phyloP scores from a whole-genome alignment of 768 basidiomycete species.

The Lactarius evosmus region DNA sequence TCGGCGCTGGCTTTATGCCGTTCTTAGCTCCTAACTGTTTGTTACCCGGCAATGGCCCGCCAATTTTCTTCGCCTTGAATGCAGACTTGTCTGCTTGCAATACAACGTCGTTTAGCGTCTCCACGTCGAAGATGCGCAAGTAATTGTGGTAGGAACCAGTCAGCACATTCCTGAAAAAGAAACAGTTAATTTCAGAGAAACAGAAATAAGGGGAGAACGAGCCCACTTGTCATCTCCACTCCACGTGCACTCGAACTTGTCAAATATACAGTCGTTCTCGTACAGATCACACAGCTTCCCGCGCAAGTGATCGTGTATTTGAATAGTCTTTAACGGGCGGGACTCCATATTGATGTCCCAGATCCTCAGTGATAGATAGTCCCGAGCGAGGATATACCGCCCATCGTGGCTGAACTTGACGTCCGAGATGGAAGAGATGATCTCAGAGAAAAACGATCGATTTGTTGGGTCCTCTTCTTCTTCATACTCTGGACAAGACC shows the following conservation, averaged over 20 bases:
- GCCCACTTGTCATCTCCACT: conserved; percentile 93
- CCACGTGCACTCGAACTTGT: conserved; percentile 99
- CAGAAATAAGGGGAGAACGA: conserved; percentile 30
- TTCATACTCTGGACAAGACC: conserved; percentile 72
- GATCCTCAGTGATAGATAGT: conserved; percentile 97
- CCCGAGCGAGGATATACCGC: conserved; percentile 92
- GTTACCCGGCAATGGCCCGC: conserved; percentile 72
- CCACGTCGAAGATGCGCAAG: conserved; percentile 97
- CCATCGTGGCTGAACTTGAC: conserved; percentile 99
- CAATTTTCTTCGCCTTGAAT: conserved; percentile 99
- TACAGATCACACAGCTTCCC: conserved; percentile 98
- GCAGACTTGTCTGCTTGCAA: conserved; percentile 98
- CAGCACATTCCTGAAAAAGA: conserved; percentile 71
- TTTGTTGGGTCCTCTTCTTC: conserved; percentile 98
- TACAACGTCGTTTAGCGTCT: conserved; percentile 83
- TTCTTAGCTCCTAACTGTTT: conserved; percentile 62
- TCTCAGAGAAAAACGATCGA: conserved; percentile 99
- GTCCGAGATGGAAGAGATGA: conserved; percentile 98
- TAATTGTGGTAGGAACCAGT: conserved; percentile 99
- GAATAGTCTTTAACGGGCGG: conserved; percentile 93
- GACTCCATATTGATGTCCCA: conserved; percentile 99
- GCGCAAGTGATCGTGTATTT: conserved; percentile 96
- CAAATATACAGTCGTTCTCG: conserved; percentile 99
- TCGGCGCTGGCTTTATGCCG: conserved; percentile 70
- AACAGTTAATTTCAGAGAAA: neutral